Evolutionary conservation across 371 early-diverging fungal species (phyloP), one percentile per base, ranked within the genome.

Genomic region (Mucor velutinosus): DNA sequence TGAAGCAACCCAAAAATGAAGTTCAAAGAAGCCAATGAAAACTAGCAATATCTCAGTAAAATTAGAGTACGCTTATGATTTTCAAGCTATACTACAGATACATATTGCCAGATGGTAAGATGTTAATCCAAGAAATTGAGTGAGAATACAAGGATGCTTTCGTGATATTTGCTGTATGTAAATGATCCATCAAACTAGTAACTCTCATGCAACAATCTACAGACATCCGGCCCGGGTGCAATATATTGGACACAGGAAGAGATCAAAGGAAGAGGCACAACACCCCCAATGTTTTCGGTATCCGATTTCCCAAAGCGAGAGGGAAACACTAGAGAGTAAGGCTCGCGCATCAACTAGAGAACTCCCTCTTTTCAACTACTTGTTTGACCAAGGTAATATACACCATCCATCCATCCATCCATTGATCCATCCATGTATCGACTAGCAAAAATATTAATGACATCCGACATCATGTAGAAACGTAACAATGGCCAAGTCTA

Each of bases 401-500:
- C 4, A 10, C 30, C 11, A 65, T 37, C 19, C 58, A 68, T 62
- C 63, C 58, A 68, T 49, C 62, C 58, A 58, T 63, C 51, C 58
- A 53, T 45, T 56, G 32, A 64, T 56, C 58, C 43, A 57, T 55
- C 58, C 58, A 57, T 57, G 32, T 5, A 39, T 43, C 7, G 27
- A 32, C 33, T 30, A 35, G 35, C n/a, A 21, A 11, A 23, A n/a
- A 3, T 19, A 32, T 53, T 33, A 51, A 29, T 7, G 4, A 33
- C 39, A 1, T 1, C 10, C 23, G 5, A 23, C n/a, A 45, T 49
- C 21, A 29, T 62, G 27, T 62, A 69, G 69, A 63, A 63, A 61
- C 64, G 57, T 57, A 67, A 43, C 45, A 45, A 66, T 97, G 97
- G 85, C 97, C 85, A 97, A 97, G 92, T 93, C 94, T 70, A 97